A percentile compares a stretch with the other conserved stretches of the same genome.
Evolutionary conservation across 257 asterid species (phyloP).

Genomic region (Capsicum baccatum): DNA sequence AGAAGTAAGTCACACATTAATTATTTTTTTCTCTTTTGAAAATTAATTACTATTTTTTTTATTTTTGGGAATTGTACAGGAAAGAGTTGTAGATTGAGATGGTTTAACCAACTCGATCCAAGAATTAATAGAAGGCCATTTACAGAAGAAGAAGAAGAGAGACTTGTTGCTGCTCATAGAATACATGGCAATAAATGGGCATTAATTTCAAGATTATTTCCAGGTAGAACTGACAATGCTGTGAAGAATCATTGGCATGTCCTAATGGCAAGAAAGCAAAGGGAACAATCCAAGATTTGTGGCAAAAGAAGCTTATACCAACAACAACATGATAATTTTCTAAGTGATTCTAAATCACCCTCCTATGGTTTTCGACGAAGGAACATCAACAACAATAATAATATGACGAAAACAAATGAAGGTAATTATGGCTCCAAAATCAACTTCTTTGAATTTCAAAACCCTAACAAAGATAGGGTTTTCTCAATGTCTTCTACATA

Average conservation of each 20-base stretch:
- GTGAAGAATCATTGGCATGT: conserved; percentile 99
- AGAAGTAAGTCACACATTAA: neutral
- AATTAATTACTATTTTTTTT: neutral
- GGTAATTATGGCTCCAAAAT: conserved; percentile 54
- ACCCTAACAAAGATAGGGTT: conserved; percentile 48
- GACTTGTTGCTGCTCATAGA: conserved; percentile 77
- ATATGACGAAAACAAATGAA: conserved; percentile 37
- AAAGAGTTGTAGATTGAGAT: conserved; percentile 92
- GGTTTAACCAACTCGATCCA: conserved; percentile 97
- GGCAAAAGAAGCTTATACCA: conserved; percentile 51
- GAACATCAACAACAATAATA: neutral
- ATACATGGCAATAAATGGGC: conserved; percentile 96
- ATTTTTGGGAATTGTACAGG: conserved; percentile 45
- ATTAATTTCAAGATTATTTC: conserved; percentile 82
- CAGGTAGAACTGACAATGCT: conserved; percentile 95
- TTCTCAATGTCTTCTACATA: conserved; percentile 50
- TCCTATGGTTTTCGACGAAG: conserved; percentile 47
- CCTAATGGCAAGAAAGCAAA: conserved; percentile 86
- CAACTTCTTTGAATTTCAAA: conserved; percentile 49
- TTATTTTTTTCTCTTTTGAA: neutral
- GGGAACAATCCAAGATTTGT: conserved; percentile 68
- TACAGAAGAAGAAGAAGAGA: conserved; percentile 85
- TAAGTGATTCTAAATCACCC: conserved; percentile 44
- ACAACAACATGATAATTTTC: conserved; percentile 25
- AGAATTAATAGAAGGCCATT: conserved; percentile 90